These are phyloP conservation scores for Alternaria panax DNA, from an alignment of 2,329 filamentous ascomycete genomes.

Conservation along the genomic window DNA sequence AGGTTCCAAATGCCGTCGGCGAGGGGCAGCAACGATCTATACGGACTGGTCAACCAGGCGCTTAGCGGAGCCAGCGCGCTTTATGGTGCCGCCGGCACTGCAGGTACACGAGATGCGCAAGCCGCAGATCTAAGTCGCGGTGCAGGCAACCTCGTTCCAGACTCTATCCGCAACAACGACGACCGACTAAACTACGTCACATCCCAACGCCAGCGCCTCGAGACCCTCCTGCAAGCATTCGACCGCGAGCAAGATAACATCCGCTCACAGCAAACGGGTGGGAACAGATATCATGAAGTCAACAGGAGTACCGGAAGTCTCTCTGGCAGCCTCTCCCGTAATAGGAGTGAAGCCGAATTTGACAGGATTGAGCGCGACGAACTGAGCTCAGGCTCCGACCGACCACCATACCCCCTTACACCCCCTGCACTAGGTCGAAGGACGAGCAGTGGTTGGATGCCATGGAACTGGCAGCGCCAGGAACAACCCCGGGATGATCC, in stretches of 20 bases:
- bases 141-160: conserved; percentile 71
- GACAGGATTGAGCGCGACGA: conserved; percentile 82
- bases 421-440: conserved; percentile 41
- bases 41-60: conserved; percentile 76
- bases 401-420: conserved; percentile 49
- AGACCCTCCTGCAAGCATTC: conserved; percentile 76
- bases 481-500: conserved; percentile 38
- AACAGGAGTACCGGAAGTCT: conserved; percentile 20
- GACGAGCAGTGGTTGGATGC: conserved; percentile 56
- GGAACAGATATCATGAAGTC: conserved; percentile 56
- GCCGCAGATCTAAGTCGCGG: conserved; percentile 63
- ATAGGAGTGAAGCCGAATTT: conserved; percentile 86
- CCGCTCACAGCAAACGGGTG: conserved; percentile 48
- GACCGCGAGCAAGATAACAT: conserved; percentile 78
- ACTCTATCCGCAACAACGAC: conserved; percentile 67
- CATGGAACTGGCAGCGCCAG: conserved; percentile 56
- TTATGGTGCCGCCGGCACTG: conserved; percentile 38
- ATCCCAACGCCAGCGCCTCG: conserved; percentile 79
- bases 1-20: conserved; percentile 84
- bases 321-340: conserved; percentile 71
- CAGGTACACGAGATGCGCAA: conserved; percentile 48
- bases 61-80: conserved; percentile 68
- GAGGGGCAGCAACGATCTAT: conserved; percentile 73
- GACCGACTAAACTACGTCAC: conserved; percentile 78
- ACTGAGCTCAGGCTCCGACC: conserved; percentile 56